Conservation (phyloP, 2,329 filamentous ascomycete genomes). For the Claviceps purpurea region DNA sequence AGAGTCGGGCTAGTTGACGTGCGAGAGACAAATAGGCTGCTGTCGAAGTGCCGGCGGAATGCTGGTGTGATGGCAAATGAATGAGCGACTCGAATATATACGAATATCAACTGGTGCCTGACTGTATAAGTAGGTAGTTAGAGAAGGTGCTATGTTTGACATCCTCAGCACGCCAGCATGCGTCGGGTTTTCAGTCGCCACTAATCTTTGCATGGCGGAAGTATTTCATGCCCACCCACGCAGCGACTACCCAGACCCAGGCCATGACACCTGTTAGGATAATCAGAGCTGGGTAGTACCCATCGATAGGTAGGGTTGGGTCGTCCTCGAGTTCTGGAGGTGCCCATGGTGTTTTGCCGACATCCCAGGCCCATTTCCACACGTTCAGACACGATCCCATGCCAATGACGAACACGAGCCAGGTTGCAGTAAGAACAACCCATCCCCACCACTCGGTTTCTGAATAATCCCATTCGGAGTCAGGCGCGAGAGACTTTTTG, state of each 20-base stretch:
- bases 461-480: constrained; percentile 68
- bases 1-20: background rate
- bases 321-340: constrained; percentile 93
- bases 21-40: background rate
- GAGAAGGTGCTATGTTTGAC: background rate
- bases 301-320: constrained; percentile 83
- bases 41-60: background rate
- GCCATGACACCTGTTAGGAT: constrained; percentile 92
- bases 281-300: constrained; percentile 90
- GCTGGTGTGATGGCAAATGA: background rate
- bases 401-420: constrained; percentile 89
- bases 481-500: constrained; percentile 34
- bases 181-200: constrained; percentile 32
- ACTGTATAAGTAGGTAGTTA: background rate
- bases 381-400: constrained; percentile 93
- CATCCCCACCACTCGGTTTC: constrained; percentile 98
- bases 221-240: constrained; percentile 99
- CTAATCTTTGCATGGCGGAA: constrained; percentile 92
- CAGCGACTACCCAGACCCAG: constrained; percentile 96
- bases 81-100: background rate
- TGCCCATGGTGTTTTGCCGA: constrained; percentile 88
- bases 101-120: background rate
- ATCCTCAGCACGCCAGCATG: background rate
- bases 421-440: constrained; percentile 81
- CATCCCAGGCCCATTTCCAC: constrained; percentile 99